Evolutionary conservation across 495 filamentous ascomycete species (phyloP).

Genomic region (Chaetomium tenue): DNA sequence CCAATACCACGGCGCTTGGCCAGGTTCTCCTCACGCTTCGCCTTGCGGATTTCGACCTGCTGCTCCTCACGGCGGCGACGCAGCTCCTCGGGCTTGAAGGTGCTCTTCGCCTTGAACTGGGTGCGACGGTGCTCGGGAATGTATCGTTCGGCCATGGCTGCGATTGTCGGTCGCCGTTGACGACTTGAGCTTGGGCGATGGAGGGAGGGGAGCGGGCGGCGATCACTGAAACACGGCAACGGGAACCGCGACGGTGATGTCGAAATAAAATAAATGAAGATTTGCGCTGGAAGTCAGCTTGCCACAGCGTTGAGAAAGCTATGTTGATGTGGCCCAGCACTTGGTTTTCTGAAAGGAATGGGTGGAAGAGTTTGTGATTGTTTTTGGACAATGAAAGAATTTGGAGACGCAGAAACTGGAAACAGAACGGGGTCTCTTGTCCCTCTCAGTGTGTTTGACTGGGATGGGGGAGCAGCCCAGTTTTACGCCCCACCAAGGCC

Average conservation of each 20-base stretch:
- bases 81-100: constrained; percentile 98
- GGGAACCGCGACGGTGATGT: not conserved
- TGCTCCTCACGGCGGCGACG: constrained; percentile 98
- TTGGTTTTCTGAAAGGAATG: constrained; percentile 61
- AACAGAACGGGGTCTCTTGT: constrained; percentile 25
- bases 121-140: constrained; percentile 99
- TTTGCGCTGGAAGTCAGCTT: not conserved
- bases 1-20: constrained; percentile 95
- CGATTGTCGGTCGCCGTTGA: constrained; percentile 31
- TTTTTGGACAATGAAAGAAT: constrained; percentile 43
- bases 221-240: not conserved
- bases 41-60: constrained; percentile 97
- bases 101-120: constrained; percentile 97
- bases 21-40: constrained; percentile 96
- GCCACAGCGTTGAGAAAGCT: constrained; percentile 22
- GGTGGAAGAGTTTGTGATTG: constrained; percentile 39
- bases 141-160: constrained; percentile 93
- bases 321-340: constrained; percentile 46
- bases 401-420: constrained; percentile 39
- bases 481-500: constrained; percentile 12
- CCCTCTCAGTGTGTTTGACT: constrained; percentile 14
- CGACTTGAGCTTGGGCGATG: constrained; percentile 34
- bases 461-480: not conserved
- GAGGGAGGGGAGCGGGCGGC: constrained; percentile 24
- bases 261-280: not conserved